Evolutionary conservation across 352 stramenopile genomes (phyloP).

Genomic region (Pythium brassicae): DNA sequence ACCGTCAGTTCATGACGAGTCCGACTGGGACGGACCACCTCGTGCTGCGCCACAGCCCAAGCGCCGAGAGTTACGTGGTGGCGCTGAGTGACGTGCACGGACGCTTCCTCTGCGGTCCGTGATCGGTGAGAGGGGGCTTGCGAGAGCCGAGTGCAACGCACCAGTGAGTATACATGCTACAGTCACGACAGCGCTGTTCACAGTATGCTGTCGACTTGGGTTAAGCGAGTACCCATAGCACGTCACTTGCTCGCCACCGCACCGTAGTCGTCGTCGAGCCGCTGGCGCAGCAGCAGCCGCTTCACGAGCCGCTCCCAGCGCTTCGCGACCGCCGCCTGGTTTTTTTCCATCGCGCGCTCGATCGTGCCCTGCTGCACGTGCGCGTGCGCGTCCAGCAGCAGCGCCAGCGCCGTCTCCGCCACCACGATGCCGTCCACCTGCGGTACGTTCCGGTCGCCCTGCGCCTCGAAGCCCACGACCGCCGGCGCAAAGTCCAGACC

Average conservation of each 20-base stretch:
- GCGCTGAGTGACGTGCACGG: background rate
- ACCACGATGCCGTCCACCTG: conserved; percentile 79
- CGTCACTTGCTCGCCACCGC: conserved; percentile 19
- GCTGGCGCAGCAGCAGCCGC: conserved; percentile 57
- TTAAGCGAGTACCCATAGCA: too few species aligned
- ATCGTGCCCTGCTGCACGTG: conserved; percentile 61
- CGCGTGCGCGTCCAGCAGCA: conserved; percentile 68
- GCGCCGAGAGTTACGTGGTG: background rate
- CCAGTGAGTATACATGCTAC: too few species aligned
- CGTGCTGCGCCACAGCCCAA: background rate
- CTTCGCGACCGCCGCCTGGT: conserved; percentile 44
- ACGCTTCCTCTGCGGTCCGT: background rate
- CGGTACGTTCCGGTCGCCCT: conserved; percentile 57
- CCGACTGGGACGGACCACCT: background rate
- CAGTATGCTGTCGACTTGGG: too few species aligned
- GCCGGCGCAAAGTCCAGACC: conserved; percentile 79
- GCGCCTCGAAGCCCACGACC: conserved; percentile 74
- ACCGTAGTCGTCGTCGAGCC: conserved; percentile 78
- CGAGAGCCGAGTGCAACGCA: too few species aligned
- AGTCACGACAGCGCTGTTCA: too few species aligned
- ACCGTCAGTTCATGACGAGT: background rate
- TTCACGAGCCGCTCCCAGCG: conserved; percentile 70
- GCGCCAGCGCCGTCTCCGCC: conserved; percentile 24
- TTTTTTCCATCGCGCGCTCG: conserved; percentile 65
- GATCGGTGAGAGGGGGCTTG: too few species aligned